These are phyloP conservation scores for Ceratobasidium sp. DNA, from an alignment of 1,284 basidiomycete species.

Conservation along the genomic window DNA sequence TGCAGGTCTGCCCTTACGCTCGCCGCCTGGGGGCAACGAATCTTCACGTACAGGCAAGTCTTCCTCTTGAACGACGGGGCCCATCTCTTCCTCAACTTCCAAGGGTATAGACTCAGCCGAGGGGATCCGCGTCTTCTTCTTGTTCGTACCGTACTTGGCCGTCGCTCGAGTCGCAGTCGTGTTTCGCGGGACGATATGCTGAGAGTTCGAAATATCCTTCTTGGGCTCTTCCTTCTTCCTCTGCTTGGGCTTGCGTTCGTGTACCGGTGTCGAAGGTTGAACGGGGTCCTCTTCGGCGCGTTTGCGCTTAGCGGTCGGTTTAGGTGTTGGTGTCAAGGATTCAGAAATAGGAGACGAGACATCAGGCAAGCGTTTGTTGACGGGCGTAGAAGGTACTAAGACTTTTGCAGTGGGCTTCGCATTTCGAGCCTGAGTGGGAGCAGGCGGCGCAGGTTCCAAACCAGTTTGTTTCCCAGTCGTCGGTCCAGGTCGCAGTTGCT, in stretches of 20 bases:
- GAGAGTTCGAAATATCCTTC: constrained; percentile 9
- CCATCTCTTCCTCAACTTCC: not conserved
- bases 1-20: not conserved
- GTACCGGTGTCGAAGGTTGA: constrained; percentile 12
- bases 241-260: not conserved
- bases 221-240: not conserved
- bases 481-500: not conserved
- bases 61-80: no score
- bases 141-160: constrained; percentile 23
- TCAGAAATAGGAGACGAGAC: constrained; percentile 25
- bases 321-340: constrained; percentile 10
- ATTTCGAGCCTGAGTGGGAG: no score
- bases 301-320: constrained; percentile 31
- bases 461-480: not conserved
- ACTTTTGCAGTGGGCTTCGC: no score
- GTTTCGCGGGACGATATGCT: constrained; percentile 13
- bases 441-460: constrained; percentile 1
- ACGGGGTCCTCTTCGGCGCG: constrained; percentile 27
- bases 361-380: not conserved
- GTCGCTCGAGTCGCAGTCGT: constrained; percentile 32
- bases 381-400: constrained; percentile 2
- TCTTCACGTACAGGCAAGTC: no score
- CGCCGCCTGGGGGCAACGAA: no score
- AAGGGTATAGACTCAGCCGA: constrained; percentile 25
- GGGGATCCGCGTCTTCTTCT: constrained; percentile 18